Base-by-base conservation (phyloP, 148 eudicot genomes). In the Pharnaceum exiguum region DNA sequence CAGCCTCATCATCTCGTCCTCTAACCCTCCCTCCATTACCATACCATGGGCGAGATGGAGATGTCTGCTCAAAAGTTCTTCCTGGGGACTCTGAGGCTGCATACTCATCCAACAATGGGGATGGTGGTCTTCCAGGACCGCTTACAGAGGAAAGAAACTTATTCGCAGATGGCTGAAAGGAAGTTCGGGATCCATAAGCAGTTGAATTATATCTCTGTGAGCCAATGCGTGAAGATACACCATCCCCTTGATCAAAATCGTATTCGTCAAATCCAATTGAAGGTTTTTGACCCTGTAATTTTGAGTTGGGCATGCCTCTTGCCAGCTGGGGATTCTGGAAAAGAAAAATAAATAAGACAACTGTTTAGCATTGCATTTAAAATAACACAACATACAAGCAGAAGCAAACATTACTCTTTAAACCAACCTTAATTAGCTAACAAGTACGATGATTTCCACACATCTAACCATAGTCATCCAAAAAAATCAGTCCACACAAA, bases 61-160 rank as follows among this genome's bases (percentile, higher is more conserved):
- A 79, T 21, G 60, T 50, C 63, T 65, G 75, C 28, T 70, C 76
- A 48, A 69, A 53, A n/a, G 66, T 28, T 74, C 77, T 74, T 23
- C 75, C 75, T 25, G 88, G 80, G 40, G 91, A 78, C 71, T 25
- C 60, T 55, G 77, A 68, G 50, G 57, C 68, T 13, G 58, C 24
- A 76, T 53, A 64, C 27, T 79, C 87, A 38, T 89, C 89, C 65
- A 66, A 60, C 18, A 78, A 66, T 16, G 91, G 81, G 27, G 96
- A 89, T 18, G 63, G 60, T 17, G 82, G 61, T 75, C 89, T 73
- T 15, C 59, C 64, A 51, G 53, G 71, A 60, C 68, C 79, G 65
- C 66, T 48, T 21, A 67, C 56, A 57, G 81, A 60, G 15, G 76
- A 65, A 63, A 61, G 68, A 53, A 63, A 55, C 67, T 81, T 83